A percentile compares a stretch with the other conserved stretches of the same genome.
Conservation (phyloP, 2,329 filamentous ascomycete species). For the Clarireedia homoeocarpa region DNA sequence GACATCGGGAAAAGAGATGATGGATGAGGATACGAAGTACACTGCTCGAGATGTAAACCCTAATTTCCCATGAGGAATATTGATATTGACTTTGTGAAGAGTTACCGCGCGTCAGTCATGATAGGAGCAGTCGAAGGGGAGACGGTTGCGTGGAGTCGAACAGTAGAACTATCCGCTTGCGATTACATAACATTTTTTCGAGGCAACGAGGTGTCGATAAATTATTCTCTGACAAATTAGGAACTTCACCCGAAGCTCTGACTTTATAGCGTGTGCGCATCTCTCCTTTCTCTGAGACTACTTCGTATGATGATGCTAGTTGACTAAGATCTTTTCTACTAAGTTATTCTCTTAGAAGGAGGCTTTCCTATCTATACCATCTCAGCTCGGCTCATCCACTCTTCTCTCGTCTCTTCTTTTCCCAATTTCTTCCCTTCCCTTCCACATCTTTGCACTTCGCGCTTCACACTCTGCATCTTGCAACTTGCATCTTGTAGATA, state of each 20-base stretch:
- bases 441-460: not conserved
- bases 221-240: slow-evolving; percentile 2
- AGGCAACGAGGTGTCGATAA: not conserved
- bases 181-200: too few relatives aligned
- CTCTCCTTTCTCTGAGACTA: not conserved
- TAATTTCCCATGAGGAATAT: too few relatives aligned
- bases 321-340: not conserved
- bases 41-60: too few relatives aligned
- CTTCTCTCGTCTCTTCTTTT: not conserved
- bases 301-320: not conserved
- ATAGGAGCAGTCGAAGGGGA: too few relatives aligned
- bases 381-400: not conserved
- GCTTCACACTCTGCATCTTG: not conserved
- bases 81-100: too few relatives aligned
- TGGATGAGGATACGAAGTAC: too few relatives aligned
- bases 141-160: too few relatives aligned
- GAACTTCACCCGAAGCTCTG: slow-evolving; percentile 1
- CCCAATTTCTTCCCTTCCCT: not conserved
- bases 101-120: too few relatives aligned
- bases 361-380: not conserved
- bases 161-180: too few relatives aligned
- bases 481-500: not conserved
- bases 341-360: not conserved
- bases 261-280: not conserved
- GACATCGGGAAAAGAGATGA: too few relatives aligned